Percentiles rank a stretch among this genome's conserved stretches.
Conservation (phyloP, 192 early-diverging fungal species). For the Coemansia sp. region DNA sequence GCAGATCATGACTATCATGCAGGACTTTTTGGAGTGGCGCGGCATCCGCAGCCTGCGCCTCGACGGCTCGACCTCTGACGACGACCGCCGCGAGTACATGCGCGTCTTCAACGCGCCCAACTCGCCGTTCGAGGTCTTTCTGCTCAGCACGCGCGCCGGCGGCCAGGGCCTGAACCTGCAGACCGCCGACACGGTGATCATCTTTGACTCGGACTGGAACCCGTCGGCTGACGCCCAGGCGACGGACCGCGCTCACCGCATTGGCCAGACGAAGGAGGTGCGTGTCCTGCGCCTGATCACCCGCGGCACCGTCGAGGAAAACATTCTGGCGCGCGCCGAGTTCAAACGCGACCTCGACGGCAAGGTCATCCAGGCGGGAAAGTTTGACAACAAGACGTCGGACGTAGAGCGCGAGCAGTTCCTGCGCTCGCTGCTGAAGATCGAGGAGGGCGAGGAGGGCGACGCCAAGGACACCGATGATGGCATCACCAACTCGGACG, state of each 20-base stretch:
- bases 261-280: slow-evolving; percentile 98
- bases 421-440: slow-evolving; percentile 81
- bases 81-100: slow-evolving; percentile 81
- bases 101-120: slow-evolving; percentile 82
- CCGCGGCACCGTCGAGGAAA: slow-evolving; percentile 91
- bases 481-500: slow-evolving; percentile 77
- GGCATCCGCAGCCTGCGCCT: slow-evolving; percentile 79
- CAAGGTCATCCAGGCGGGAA: slow-evolving; percentile 99
- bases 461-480: slow-evolving; percentile 65
- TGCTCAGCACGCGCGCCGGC: slow-evolving; percentile 95
- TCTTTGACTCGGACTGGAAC: slow-evolving; percentile 99
- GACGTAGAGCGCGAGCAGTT: slow-evolving; percentile 92
- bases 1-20: slow-evolving; percentile 96
- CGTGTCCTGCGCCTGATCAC: slow-evolving; percentile 93
- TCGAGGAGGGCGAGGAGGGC: slow-evolving; percentile 79
- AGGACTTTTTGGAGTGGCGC: slow-evolving; percentile 86
- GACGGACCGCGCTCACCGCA: slow-evolving; percentile 99
- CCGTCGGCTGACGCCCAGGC: slow-evolving; percentile 99
- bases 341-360: slow-evolving; percentile 97
- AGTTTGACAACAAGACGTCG: slow-evolving; percentile 97
- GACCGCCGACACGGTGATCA: slow-evolving; percentile 97
- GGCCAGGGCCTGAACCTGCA: slow-evolving; percentile 96
- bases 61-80: slow-evolving; percentile 91
- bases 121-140: slow-evolving; percentile 84
- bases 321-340: slow-evolving; percentile 89